phyloP scores from a whole-genome alignment of 306 rosid genomes.

The Quercus aquifolioides region DNA sequence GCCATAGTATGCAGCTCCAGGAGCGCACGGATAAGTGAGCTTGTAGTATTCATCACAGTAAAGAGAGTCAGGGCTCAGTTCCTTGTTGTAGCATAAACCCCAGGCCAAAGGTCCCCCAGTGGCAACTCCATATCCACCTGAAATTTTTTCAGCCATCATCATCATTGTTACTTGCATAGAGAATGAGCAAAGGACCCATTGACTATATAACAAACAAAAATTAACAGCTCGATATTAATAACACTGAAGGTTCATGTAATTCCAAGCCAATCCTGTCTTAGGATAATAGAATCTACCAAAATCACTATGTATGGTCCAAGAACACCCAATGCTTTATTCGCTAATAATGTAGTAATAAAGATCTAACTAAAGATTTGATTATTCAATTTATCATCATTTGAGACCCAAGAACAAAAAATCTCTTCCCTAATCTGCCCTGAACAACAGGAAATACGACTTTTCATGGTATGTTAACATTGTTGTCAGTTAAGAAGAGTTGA shows the following conservation, averaged over 20 bases:
- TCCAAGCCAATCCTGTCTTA: not conserved
- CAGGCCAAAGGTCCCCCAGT: constrained; percentile 95
- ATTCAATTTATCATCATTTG: not conserved
- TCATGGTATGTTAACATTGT: not conserved
- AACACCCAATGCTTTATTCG: not conserved
- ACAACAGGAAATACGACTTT: not conserved
- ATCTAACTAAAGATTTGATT: not conserved
- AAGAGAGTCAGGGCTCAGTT: constrained; percentile 83
- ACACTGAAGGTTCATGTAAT: not conserved
- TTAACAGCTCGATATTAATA: not conserved
- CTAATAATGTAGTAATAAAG: not conserved
- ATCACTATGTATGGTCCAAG: not conserved
- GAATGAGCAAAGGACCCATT: not conserved
- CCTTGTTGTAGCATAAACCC: constrained; percentile 94
- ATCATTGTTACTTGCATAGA: not conserved
- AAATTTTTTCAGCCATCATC: constrained; percentile 18
- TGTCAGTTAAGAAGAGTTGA: not conserved
- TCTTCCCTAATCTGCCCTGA: not conserved
- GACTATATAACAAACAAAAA: not conserved
- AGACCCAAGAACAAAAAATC: not conserved
- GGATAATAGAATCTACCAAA: not conserved
- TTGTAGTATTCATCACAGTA: constrained; percentile 88
- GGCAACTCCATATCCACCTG: constrained; percentile 98
- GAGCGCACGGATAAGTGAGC: constrained; percentile 74
- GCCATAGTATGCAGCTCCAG: constrained; percentile 85